Evolutionary conservation across 768 basidiomycete genomes (phyloP), one percentile per base, ranked within the genome.

Genomic region (Lactarius indigo): DNA sequence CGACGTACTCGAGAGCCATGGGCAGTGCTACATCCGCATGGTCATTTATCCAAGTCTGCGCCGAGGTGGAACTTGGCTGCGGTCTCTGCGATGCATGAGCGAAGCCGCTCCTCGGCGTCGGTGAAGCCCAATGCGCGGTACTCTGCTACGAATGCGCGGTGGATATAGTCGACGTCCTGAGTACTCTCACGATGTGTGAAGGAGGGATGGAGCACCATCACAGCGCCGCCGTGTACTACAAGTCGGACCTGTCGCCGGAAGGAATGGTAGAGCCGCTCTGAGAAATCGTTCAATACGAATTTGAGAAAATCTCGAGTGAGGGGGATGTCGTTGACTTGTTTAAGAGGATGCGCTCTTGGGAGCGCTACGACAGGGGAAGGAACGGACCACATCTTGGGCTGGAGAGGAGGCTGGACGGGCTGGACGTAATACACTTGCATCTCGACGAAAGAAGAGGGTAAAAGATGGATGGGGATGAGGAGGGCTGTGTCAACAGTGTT

Each of bases 41-140:
- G 5, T 85, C 83, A 64, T 90, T 90, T 89, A 91, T 89, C 89
- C 89, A 91, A 91, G 73, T 90, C 89, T 63, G 78, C 76, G 28
- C 89, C 88, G 58, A 83, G 79, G 3, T 73, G 71, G 72, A 70
- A 86, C 81, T 8, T 75, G 73, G 20, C 69, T 57, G 88, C 88
- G 3, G 87, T 89, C 37, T 78, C 78, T 12, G 76, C 68, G 57
- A 89, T 87, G 72, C 88, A 89, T 15, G 74, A 74, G 69, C 80
- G 79, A 33, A 91, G 77, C n/a, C 85, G 79, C 4, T 80, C 79
- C 17, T 79, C 81, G 3, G 88, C 86, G 62, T 89, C 84, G 9
- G 68, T 63, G 1, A 85, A 74, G 7, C 86, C 85, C 28, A 78
- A 73, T 66, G 78, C 71, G 59, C 74, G 73, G 80, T 83, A 85